Conservation (phyloP, 106 monocot species). For the Cymbidium sinense region DNA sequence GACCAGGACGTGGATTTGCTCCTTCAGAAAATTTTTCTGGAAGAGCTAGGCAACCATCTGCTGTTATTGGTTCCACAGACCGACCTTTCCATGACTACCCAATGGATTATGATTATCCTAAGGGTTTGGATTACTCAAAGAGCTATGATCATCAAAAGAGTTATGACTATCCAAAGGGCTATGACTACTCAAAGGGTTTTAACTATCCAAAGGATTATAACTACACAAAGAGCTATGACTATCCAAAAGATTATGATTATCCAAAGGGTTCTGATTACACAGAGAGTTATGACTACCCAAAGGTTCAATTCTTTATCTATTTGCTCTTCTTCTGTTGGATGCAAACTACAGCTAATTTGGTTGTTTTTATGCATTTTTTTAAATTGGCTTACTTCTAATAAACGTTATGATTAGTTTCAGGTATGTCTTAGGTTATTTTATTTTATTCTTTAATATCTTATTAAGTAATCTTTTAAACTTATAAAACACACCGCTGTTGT, state of each 20-base stretch:
- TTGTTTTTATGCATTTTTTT: background rate
- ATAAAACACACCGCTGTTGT: background rate
- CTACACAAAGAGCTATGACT: background rate
- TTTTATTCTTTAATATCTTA: background rate
- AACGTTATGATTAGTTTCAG: background rate
- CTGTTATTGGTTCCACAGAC: background rate
- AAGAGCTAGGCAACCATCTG: constrained; percentile 4
- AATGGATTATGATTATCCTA: constrained; percentile 6
- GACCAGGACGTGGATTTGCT: background rate
- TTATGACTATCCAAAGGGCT: constrained; percentile 1
- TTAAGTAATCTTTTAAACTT: background rate
- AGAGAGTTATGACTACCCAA: constrained; percentile 3
- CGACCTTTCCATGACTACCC: background rate
- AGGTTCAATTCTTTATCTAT: constrained; percentile 7
- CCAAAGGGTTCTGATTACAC: background rate
- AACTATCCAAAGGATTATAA: constrained; percentile 1
- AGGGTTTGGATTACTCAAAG: background rate
- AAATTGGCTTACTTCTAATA: background rate
- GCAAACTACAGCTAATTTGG: background rate
- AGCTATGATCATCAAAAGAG: background rate
- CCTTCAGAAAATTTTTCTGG: constrained; percentile 4
- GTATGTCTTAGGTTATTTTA: background rate
- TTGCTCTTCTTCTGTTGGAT: background rate
- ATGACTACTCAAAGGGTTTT: constrained; percentile 5
- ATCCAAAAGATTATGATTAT: constrained; percentile 5